Base-by-base conservation (phyloP, 495 filamentous ascomycete genomes). In the Penicillium coprophilum region DNA sequence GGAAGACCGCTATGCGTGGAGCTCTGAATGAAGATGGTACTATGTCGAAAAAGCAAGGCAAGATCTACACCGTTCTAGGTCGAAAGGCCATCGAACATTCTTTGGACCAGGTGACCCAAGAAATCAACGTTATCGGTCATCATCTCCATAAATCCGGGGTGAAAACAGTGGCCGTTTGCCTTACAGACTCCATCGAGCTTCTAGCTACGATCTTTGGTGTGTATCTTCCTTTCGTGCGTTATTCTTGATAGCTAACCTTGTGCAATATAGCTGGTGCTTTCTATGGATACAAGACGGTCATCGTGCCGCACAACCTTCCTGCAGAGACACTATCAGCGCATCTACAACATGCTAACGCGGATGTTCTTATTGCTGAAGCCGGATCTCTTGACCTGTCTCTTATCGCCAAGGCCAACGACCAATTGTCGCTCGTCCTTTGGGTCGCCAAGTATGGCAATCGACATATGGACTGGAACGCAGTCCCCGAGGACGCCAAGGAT, bases 101-200 rank as follows among this genome's bases (percentile, higher is more conserved):
- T 46, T 71, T 92, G 56, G 77, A 81, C 39, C 84, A 89, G 46
- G 71, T 97, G 19, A 93, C 87, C 0, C 85, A 85, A 54, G 87
- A 96, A 71, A 96, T 97, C 65, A 90, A 88, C 70, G 81, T 95
- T 9, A 85, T 97, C 56, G 94, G 94, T 56, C 77, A 84, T 58
- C 80, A 92, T 59, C 74, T 97, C 41, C 80, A 85, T 57, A 63
- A 71, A 11, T 80, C 87, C 56, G 83, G 84, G 15, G 87, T 80
- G n/a, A 86, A 86, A 66, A 86, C 83, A 32, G 89, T 97, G 24
- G 94, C 91, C 23, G 81, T 99, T 59, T 95, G 94, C 70, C 82
- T 97, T 24, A 91, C 92, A 3, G 97, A 99, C 76, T 95, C 91
- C 44, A 78, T 96, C 64, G 94, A 97, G 71, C 84, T 95, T 48